Percentiles rank a stretch among this genome's conserved stretches.
phyloP scores from a whole-genome alignment of 2,329 filamentous ascomycete genomes.

The Ampelomyces quisqualis region DNA sequence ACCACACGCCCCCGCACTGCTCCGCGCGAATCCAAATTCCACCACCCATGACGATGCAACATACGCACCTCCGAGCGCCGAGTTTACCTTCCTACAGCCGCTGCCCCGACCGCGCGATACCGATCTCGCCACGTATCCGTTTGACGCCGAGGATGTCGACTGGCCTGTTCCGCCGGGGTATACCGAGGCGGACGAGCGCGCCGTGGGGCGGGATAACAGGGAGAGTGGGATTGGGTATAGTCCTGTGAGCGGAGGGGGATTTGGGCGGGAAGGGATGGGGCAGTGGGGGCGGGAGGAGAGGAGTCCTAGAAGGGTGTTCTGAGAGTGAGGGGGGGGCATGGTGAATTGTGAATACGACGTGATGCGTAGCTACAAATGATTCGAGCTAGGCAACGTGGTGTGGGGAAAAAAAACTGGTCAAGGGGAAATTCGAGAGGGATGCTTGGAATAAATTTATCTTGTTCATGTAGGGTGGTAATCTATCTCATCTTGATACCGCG shows the following conservation, averaged over 20 bases:
- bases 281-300: background rate
- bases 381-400: no score
- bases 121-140: constrained; percentile 19
- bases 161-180: constrained; percentile 25
- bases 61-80: constrained; percentile 1
- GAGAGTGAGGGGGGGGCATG: no score
- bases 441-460: no score
- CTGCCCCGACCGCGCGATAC: constrained; percentile 11
- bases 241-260: constrained; percentile 7
- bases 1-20: constrained; percentile 1
- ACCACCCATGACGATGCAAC: constrained; percentile 1
- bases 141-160: constrained; percentile 15
- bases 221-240: constrained; percentile 9
- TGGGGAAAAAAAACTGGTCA: no score
- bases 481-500: no score
- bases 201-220: constrained; percentile 1
- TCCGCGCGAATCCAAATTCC: constrained; percentile 3
- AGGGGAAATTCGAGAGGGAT: no score
- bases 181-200: constrained; percentile 5
- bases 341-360: no score
- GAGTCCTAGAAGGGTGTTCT: no score
- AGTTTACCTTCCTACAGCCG: constrained; percentile 8
- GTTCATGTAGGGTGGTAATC: no score
- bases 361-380: no score
- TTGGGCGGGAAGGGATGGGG: background rate